Conservation (phyloP, 306 rosid species). For the Delonix regia region DNA sequence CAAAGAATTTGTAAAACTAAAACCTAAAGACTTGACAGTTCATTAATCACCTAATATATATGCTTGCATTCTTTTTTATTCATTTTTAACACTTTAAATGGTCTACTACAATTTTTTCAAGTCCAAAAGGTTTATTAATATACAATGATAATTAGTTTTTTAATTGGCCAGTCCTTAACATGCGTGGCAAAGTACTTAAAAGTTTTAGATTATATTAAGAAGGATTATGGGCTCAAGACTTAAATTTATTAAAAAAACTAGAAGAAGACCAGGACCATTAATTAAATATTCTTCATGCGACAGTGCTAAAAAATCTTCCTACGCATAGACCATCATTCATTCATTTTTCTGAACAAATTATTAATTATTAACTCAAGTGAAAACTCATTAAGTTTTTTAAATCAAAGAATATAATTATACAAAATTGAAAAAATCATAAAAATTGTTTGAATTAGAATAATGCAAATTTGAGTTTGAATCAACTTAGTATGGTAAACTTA, state of each 20-base stretch:
- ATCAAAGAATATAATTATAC: too few relatives aligned
- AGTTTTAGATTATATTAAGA: background rate
- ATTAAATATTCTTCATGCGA: background rate
- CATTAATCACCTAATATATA: too few relatives aligned
- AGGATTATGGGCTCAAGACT: background rate
- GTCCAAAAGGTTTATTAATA: background rate
- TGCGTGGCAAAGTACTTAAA: background rate
- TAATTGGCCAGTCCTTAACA: background rate
- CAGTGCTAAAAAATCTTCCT: background rate
- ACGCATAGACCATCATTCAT: background rate
- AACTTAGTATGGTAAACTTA: too few relatives aligned
- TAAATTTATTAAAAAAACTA: background rate
- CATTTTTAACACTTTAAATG: background rate
- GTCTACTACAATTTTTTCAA: background rate
- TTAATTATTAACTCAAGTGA: background rate
- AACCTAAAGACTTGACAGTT: too few relatives aligned
- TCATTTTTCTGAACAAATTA: background rate
- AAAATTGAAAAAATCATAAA: too few relatives aligned
- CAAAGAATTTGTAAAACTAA: too few relatives aligned
- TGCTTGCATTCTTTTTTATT: background rate
- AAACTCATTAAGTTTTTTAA: too few relatives aligned
- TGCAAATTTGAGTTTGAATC: too few relatives aligned
- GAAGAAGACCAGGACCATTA: background rate
- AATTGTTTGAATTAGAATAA: too few relatives aligned
- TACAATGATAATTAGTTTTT: background rate